Evolutionary conservation across 768 basidiomycete genomes (phyloP).

Genomic region (Boletales sp.): DNA sequence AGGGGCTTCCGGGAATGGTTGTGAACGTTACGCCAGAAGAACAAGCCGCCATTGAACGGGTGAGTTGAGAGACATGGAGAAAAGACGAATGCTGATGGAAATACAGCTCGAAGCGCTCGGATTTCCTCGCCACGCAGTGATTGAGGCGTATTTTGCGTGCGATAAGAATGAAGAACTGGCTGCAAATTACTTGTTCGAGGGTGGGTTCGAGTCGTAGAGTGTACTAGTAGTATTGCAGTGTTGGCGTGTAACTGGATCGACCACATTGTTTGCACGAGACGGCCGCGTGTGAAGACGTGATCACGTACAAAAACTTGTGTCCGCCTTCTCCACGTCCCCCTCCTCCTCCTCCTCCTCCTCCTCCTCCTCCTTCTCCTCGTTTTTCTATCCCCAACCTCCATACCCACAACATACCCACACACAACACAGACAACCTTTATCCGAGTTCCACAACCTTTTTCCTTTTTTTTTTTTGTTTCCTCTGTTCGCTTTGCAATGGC

Average conservation of each 20-base stretch:
- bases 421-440: not conserved
- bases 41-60: slow-evolving; percentile 81
- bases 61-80: slow-evolving; percentile 40
- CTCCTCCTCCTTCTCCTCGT: not conserved
- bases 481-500: slow-evolving; percentile 17
- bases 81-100: not conserved
- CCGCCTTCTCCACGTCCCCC: slow-evolving; percentile 19
- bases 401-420: slow-evolving; percentile 28
- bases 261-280: slow-evolving; percentile 28
- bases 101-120: slow-evolving; percentile 80
- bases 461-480: not conserved
- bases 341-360: slow-evolving; percentile 7
- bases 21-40: slow-evolving; percentile 86
- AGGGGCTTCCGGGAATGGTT: slow-evolving; percentile 32
- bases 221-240: not conserved
- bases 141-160: slow-evolving; percentile 92
- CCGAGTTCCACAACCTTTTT: too few relatives aligned
- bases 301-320: slow-evolving; percentile 28
- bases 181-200: slow-evolving; percentile 89
- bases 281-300: slow-evolving; percentile 27
- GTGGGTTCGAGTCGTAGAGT: slow-evolving; percentile 35
- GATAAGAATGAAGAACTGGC: slow-evolving; percentile 97
- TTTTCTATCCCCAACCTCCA: slow-evolving; percentile 3
- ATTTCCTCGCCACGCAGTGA: slow-evolving; percentile 74
- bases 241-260: not conserved